Base-by-base conservation (phyloP, 2,329 filamentous ascomycete species). In the Fusarium caatingaense region DNA sequence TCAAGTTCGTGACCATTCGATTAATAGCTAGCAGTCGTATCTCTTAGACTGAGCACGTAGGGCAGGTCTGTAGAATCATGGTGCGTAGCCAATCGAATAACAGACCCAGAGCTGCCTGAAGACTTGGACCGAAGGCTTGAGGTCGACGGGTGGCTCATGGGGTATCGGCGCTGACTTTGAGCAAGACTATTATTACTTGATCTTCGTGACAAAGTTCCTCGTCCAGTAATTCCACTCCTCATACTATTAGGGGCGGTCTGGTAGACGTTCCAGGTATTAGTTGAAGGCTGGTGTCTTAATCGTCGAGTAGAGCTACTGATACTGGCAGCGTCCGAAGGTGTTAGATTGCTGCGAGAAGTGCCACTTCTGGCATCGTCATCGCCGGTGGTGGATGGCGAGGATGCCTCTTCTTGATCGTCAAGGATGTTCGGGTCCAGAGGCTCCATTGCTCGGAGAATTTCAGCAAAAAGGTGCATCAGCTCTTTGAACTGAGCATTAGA, bases 381-480 rank as follows among this genome's bases (percentile, higher is more conserved):
- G 30, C 83, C 81, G 67, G 83, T 80, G 69, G 79, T 84, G 28
- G 82, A 82, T 6, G 76, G 75, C 1, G 75, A 71, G 3, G 72
- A 61, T 40, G 66, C 72, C 28, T 64, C 69, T 7, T 74, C 73
- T 16, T 71, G 71, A 4, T 74, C 72, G n/a, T 73, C 77, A 8
- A 93, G 76, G 7, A 89, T 77, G 0, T 81, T 81, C 0, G 86
- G 81, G 61, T 91, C 84, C 5, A 93, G 81, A 0, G 87, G 84
- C 28, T 83, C 86, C 92, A 98, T 97, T 20, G 86, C 87, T 55
- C 92, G 88, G 16, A 98, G 83, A 0, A 98, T 83, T 56, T 92
- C 89, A 3, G 94, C 92, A 79, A 98, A 98, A 27, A 92, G 84
- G 60, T 89, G 87, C 93, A 98, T 98, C 30, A 98, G 83, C 23